Evolutionary conservation across 202 grass and related monocot genomes (phyloP), one percentile per base, ranked within the genome.

Genomic region (Schoenoplectus triqueter): DNA sequence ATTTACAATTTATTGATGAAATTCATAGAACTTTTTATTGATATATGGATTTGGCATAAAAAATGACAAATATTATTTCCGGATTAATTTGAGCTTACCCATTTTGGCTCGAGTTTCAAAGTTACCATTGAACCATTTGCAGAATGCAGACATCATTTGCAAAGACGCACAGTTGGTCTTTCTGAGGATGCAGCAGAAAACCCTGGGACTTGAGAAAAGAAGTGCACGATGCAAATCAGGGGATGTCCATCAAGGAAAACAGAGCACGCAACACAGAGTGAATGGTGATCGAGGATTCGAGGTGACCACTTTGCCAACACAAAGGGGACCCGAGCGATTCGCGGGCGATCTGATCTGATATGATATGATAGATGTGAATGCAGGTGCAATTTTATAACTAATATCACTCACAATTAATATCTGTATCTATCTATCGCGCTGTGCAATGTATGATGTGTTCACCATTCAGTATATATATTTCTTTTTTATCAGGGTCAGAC

Each of bases 231-330:
- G 71, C 71, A 75, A 54, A 73, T 48, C 68, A 71, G n/a, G 6
- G 14, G 40, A 73, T 11, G 21, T 60, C 73, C 22, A 44, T 41
- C 73, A 41, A 78, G 50, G 51, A 17, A 40, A 59, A 57, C 18
- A 41, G 21, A 77, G 50, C 72, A 75, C 49, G 72, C 49, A 74
- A 77, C 11, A 78, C 39, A 70, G 54, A 60, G 74, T 17, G 31
- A 14, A 78, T 56, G 40, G 52, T 6, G 14, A 22, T 31, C 17
- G 11, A 48, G 17, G 56, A 13, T 13, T 44, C 31, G 54, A 60
- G 74, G 74, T 60, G 74, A 54, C 52, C 54, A 78, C 73, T 78
- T 61, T 78, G 21, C 11, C 74, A 42, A 73, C 70, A 21, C n/a
- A 73, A 21, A 73, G 4, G 51, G 74, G 74, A 60, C 74, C 74